Evolutionary conservation across 495 filamentous ascomycete genomes (phyloP).

Genomic region (Penicilliopsis zonata): DNA sequence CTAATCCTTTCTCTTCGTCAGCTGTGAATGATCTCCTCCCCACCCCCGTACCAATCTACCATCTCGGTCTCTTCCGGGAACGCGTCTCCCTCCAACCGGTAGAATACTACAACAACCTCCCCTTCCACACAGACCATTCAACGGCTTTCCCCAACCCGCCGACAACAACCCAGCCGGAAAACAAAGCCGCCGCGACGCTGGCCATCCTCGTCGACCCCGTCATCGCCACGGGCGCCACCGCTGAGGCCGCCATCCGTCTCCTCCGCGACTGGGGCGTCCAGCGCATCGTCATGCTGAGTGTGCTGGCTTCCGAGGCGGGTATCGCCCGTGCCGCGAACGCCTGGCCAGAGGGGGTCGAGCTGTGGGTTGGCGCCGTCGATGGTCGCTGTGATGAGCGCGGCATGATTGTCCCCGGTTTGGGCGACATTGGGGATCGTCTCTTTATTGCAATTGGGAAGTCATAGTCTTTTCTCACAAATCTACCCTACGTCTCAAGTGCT

Average conservation of each 20-base stretch:
- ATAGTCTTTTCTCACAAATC: no score
- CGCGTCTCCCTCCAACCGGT: conserved; percentile 74
- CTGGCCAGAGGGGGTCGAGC: conserved; percentile 62
- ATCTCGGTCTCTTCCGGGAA: conserved; percentile 89
- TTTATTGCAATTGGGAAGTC: conserved; percentile 90
- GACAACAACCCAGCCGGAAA: conserved; percentile 18
- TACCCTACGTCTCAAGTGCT: no score
- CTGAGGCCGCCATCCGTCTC: conserved; percentile 79
- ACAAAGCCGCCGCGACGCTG: conserved; percentile 40
- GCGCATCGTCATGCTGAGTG: conserved; percentile 64
- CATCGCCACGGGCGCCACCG: conserved; percentile 87
- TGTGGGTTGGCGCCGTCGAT: conserved; percentile 80
- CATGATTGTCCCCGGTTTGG: conserved; percentile 86
- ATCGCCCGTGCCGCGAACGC: conserved; percentile 55
- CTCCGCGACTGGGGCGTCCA: conserved; percentile 82
- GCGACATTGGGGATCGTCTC: conserved; percentile 85
- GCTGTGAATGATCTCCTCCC: conserved; percentile 79
- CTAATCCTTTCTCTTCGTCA: conserved; percentile 12
- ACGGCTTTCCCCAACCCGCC: conserved; percentile 15
- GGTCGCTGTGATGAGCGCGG: conserved; percentile 55
- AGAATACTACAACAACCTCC: conserved; percentile 97
- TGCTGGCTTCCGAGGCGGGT: conserved; percentile 59
- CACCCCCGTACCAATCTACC: conserved; percentile 69
- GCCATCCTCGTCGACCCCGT: conserved; percentile 85
- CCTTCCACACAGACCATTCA: conserved; percentile 53